These are phyloP conservation scores for Sphaerobolus stellatus DNA, from an alignment of 1,284 basidiomycete species.

Conservation along the genomic window DNA sequence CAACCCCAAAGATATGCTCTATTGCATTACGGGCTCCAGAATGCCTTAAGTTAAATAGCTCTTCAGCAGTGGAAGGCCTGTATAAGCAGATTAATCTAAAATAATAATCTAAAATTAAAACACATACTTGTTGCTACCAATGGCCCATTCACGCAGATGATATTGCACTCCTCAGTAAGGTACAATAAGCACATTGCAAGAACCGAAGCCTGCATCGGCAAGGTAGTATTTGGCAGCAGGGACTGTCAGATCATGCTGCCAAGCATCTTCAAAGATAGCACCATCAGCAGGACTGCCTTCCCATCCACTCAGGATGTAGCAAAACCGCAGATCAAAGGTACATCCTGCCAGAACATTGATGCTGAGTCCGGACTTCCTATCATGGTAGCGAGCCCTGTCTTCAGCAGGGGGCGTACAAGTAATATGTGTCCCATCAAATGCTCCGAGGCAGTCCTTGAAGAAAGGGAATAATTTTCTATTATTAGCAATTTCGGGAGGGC, in stretches of 20 bases:
- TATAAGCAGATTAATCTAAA: neutral
- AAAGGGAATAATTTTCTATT: slow-evolving; percentile 2
- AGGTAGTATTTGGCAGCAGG: slow-evolving; percentile 22
- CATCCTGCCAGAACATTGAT: slow-evolving; percentile 35
- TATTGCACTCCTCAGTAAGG: slow-evolving; percentile 36
- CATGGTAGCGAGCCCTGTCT: slow-evolving; percentile 20
- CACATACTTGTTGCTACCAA: slow-evolving; percentile 12
- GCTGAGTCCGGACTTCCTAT: slow-evolving; percentile 35
- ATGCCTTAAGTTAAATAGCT: slow-evolving; percentile 24
- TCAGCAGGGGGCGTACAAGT: neutral
- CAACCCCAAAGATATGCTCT: slow-evolving; percentile 9
- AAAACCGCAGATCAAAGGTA: slow-evolving; percentile 32
- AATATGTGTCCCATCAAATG: slow-evolving; percentile 3
- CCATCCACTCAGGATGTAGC: slow-evolving; percentile 36
- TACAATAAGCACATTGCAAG: slow-evolving; percentile 29
- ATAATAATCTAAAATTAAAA: neutral
- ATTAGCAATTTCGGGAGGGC: neutral
- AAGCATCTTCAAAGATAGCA: slow-evolving; percentile 26
- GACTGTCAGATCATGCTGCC: slow-evolving; percentile 23
- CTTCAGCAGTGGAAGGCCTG: slow-evolving; percentile 18
- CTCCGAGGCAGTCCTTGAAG: neutral
- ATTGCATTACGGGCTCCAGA: slow-evolving; percentile 15
- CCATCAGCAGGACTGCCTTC: slow-evolving; percentile 37
- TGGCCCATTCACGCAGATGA: slow-evolving; percentile 37
- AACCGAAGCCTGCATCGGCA: slow-evolving; percentile 34